These are phyloP conservation scores for Corymbia calophylla DNA, from an alignment of 441 rosid species.

Conservation along the genomic window DNA sequence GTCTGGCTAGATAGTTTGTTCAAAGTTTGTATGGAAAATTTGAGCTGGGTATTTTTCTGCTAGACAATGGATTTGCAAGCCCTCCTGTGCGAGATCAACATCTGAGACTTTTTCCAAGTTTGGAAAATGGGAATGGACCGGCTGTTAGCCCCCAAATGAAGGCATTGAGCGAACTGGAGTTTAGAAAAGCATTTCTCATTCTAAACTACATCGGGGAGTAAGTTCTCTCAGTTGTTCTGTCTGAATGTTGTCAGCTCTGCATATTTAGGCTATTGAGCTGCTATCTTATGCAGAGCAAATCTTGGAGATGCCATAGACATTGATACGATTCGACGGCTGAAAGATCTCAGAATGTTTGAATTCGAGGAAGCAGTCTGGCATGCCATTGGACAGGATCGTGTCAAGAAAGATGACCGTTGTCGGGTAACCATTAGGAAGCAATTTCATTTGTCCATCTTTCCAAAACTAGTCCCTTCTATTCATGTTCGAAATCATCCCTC, in stretches of 20 bases:
- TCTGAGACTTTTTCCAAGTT: not conserved
- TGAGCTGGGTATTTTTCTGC: not conserved
- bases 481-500: not conserved
- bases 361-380: constrained; percentile 58
- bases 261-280: not conserved
- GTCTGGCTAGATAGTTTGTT: not conserved
- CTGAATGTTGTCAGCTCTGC: not conserved
- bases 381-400: constrained; percentile 8
- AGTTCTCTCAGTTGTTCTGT: constrained; percentile 2
- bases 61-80: not conserved
- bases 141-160: constrained; percentile 23
- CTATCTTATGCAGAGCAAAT: constrained; percentile 13
- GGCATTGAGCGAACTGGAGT: constrained; percentile 64
- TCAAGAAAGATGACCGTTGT: constrained; percentile 25
- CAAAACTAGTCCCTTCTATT: not conserved
- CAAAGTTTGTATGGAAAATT: not conserved
- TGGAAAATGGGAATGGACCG: not conserved
- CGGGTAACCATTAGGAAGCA: constrained; percentile 18
- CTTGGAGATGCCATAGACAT: constrained; percentile 25
- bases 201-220: constrained; percentile 60
- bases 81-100: not conserved
- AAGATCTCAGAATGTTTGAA: constrained; percentile 31
- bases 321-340: constrained; percentile 30
- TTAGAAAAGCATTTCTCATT: constrained; percentile 57
- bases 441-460: not conserved